These are phyloP conservation scores for Colletotrichum sp. DNA, from an alignment of 2,329 filamentous ascomycete species.

Conservation along the genomic window DNA sequence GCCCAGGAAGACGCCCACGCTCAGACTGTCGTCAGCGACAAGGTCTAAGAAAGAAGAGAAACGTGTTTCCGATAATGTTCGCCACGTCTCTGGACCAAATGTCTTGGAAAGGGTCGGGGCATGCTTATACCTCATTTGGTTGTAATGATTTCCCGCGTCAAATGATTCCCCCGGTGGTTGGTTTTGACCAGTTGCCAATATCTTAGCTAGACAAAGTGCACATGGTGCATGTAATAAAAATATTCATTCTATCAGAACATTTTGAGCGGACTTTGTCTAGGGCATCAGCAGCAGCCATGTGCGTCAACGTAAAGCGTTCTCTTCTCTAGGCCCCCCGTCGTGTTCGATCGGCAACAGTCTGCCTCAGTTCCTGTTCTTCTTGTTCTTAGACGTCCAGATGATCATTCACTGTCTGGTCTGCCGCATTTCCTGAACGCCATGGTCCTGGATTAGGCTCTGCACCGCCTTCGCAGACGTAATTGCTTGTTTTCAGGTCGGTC, in stretches of 20 bases:
- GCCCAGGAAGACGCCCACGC: not conserved
- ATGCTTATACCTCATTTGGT: not conserved
- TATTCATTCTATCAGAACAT: not conserved
- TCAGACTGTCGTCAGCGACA: not conserved
- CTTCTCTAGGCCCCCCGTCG: too few relatives aligned
- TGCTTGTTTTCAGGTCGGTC: too few relatives aligned
- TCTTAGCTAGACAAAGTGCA: slow-evolving; percentile 11
- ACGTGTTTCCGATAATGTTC: not conserved
- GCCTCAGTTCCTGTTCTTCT: too few relatives aligned
- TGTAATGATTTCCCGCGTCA: slow-evolving; percentile 20
- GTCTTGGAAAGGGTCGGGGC: not conserved
- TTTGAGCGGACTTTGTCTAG: too few relatives aligned
- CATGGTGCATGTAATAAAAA: slow-evolving; percentile 10
- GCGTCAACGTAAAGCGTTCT: too few relatives aligned
- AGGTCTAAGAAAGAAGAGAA: not conserved
- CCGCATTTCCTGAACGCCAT: too few relatives aligned
- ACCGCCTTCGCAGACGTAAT: too few relatives aligned
- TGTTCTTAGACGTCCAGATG: too few relatives aligned
- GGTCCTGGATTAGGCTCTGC: too few relatives aligned
- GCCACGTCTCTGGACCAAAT: not conserved
- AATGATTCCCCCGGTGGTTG: slow-evolving; percentile 19
- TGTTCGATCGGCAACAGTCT: too few relatives aligned
- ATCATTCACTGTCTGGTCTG: too few relatives aligned
- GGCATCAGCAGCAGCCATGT: too few relatives aligned
- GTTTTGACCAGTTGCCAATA: not conserved